A percentile compares a stretch with the other conserved stretches of the same genome.
Evolutionary conservation across 202 grass and related monocot species (phyloP).

Genomic region (Digitaria exilis): DNA sequence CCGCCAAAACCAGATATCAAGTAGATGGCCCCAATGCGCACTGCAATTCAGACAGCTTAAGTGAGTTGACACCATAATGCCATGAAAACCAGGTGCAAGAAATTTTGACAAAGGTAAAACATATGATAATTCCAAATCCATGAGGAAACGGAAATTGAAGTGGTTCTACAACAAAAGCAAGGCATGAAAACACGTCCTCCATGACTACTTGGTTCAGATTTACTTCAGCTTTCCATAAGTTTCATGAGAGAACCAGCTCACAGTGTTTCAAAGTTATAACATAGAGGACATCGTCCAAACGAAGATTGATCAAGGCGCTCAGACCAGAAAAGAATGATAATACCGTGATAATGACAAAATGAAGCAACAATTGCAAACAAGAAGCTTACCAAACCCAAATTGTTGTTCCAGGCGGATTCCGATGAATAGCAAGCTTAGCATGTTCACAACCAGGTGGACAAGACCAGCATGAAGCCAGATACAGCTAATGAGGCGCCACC

Average conservation of each 20-base stretch:
- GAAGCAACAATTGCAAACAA: neutral
- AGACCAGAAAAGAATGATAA: neutral
- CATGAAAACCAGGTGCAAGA: neutral
- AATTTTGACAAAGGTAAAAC: neutral
- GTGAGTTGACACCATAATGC: constrained; percentile 18
- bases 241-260: constrained; percentile 19
- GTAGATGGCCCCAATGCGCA: constrained; percentile 79
- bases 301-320: neutral
- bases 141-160: neutral
- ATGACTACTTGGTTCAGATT: constrained; percentile 5
- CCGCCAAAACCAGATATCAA: constrained; percentile 86
- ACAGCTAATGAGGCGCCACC: constrained; percentile 80
- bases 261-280: neutral
- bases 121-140: neutral
- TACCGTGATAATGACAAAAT: neutral
- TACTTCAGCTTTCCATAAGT: constrained; percentile 7
- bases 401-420: constrained; percentile 89
- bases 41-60: constrained; percentile 38
- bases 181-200: neutral
- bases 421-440: constrained; percentile 84
- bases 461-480: constrained; percentile 90
- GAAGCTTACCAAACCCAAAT: constrained; percentile 82
- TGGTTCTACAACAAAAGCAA: neutral
- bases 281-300: neutral
- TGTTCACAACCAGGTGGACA: constrained; percentile 79